Conservation (phyloP, 73 alveolate species). For the Stentor coeruleus region DNA sequence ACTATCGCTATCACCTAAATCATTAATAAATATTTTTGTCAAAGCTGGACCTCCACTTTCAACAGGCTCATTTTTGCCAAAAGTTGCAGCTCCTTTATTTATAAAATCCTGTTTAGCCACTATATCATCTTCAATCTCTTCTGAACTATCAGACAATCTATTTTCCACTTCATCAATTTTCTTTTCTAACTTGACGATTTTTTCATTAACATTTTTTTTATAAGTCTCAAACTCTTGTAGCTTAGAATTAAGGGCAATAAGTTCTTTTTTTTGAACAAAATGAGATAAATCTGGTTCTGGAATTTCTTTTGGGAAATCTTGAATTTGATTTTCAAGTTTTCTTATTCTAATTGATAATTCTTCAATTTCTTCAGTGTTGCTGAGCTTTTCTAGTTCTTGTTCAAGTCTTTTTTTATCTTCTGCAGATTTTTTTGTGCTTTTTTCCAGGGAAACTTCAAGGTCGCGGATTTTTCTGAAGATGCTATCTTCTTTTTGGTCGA, state of each 20-base stretch:
- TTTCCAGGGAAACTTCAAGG: background rate
- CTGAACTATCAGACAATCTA: background rate
- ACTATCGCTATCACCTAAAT: constrained; percentile 16
- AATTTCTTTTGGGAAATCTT: background rate
- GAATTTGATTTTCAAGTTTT: background rate
- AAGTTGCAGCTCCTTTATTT: constrained; percentile 10
- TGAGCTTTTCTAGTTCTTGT: background rate
- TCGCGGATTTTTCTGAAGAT: background rate
- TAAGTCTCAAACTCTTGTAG: background rate
- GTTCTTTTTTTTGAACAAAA: background rate
- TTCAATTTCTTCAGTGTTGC: background rate
- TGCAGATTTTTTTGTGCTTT: background rate
- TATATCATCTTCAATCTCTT: background rate
- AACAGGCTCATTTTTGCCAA: constrained; percentile 15
- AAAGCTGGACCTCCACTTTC: background rate
- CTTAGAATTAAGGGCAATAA: background rate
- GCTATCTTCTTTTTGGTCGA: background rate
- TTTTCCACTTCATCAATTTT: background rate
- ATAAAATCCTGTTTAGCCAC: background rate
- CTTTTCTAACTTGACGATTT: background rate
- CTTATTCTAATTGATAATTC: background rate
- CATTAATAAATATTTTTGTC: background rate
- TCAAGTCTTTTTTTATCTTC: background rate
- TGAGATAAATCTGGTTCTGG: background rate
- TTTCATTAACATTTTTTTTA: too few relatives aligned